Evolutionary conservation across 805 yeast genomes (phyloP), one percentile per base, ranked within the genome.

Genomic region (Yamadazyma nakazawae): DNA sequence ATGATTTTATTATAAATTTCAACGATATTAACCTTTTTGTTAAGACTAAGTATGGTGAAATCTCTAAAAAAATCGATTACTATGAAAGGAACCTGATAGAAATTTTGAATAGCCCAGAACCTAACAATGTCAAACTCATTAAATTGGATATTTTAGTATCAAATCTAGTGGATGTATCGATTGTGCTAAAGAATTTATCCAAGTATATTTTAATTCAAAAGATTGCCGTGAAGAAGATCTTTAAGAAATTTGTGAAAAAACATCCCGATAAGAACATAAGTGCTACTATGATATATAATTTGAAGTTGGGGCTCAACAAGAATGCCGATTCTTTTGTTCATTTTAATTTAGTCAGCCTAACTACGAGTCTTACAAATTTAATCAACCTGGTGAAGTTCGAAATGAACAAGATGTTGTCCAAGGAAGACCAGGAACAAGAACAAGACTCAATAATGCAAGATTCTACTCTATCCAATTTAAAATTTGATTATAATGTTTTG

Each of bases 191-290:
- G 55, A 78, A 82, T 50, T 66, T 88, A 40, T 75, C 87, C n/a
- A 73, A 88, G 51, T 88, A 84, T 58, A 78, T 86, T 13, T 67
- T 83, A 18, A 75, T 87, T 7, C 96, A 88, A 59, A 82, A 83
- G 57, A 81, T 88, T 2, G 95, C 82, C 5, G 72, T 85, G 41
- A 74, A 83, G 51, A 88, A 88, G 65, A 74, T 88, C 42, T 70
- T 88, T 56, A 88, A 88, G 66, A 88, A 88, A 60, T 84, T 78
- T 49, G 41, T 69, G 40, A 79, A 79, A 57, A 71, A 79, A 56
- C 70, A 72, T 44, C 55, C 53, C 4, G 60, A 64, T 48, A 47
- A 54, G 30, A 55, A 48, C 2, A 42, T 54, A 14, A 48, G 63
- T 19, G 40, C 56, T 14, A 51, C 53, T 25, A 62, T 72, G 42